Evolutionary conservation across 495 filamentous ascomycete genomes (phyloP), one percentile per base, ranked within the genome.

Genomic region (Aspergillus homomorphus): DNA sequence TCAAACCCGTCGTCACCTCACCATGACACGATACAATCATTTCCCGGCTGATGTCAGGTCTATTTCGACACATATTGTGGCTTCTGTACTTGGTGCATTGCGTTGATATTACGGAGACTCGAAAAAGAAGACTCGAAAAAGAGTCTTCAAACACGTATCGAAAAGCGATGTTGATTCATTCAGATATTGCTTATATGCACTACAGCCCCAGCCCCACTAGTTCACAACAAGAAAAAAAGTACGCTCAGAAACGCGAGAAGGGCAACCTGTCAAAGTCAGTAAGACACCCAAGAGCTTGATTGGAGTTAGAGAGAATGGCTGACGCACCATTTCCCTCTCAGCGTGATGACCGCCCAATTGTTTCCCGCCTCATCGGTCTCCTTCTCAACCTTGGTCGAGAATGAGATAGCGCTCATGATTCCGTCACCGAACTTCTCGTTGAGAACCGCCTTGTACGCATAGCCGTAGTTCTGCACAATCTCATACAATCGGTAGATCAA

Each of bases 401-500:
- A 98, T 7, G 87, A 83, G 69, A 98, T 96, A 0, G 93, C 94
- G 67, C 91, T 96, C 94, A 98, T 97, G 66, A 98, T 98, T 0
- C 94, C 94, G 73, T 98, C 94, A 0, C 94, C 94, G 76, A 98
- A 97, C 79, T 96, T 98, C 83, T 98, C 94, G 68, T 98, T 98
- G 71, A 98, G 71, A 9, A 98, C 80, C 7, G 91, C 93, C 82
- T 98, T 98, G 73, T 94, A 97, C 21, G 94, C 90, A 72, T 95
- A 94, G 6, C 94, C 94, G 68, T 98, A 98, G 69, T 96, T 98
- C 82, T 97, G 92, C 66, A 98, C 88, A 70, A 98, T 90, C 80
- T 98, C 94, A 73, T 90, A 98, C 56, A 98, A 70, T 0, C 94
- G 80, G 69, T 98, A 98, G 68, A 98, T 93, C 61, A 97, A 73